Evolutionary conservation across 129 eudicot species (phyloP), one percentile per base, ranked within the genome.

Genomic region (Flaveria brownii): DNA sequence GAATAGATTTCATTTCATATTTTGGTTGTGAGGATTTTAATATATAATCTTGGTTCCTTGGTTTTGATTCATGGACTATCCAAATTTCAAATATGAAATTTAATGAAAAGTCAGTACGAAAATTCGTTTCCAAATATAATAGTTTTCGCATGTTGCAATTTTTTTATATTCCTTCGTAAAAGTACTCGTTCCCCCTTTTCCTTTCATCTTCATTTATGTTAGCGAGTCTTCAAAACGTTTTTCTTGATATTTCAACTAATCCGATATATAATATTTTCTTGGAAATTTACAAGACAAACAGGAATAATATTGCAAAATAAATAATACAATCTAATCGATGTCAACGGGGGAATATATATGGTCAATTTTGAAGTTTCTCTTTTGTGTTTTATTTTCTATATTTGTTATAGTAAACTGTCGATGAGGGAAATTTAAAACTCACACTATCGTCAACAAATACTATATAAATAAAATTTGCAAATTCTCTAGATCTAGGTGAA

Each of bases 221-320:
- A 36, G 6, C 41, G 1, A 36, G 41, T 36, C 49, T 68, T 68
- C 11, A 43, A 20, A 68, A 43, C 22, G 33, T 20, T 45, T 25
- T 68, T 68, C 73, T 68, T 20, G 56, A 68, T 23, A 45, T 68
- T 8, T 12, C 30, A 45, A 68, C 22, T 5, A 22, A 17, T 50
- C 28, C 4, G 7, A 16, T 7, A 36, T 36, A 15, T 13, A 14
- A 71, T 3, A 71, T 7, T 71, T 71, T 71, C 76, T 51, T 51
- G 49, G 49, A 49, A 52, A 51, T 52, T 71, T 71, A 28, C 76
- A 28, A 50, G 7, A n/a, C 2, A 70, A 25, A 65, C 9, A 22
- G 11, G 14, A 1, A 12, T 2, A 16, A 50, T 15, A 36, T 28
- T 47, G 10, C 9, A 47, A 22, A 47, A 15, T 0, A 17, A 70